Conservation (phyloP, 192 early-diverging fungal species). For the Entophlyctis luteolus region DNA sequence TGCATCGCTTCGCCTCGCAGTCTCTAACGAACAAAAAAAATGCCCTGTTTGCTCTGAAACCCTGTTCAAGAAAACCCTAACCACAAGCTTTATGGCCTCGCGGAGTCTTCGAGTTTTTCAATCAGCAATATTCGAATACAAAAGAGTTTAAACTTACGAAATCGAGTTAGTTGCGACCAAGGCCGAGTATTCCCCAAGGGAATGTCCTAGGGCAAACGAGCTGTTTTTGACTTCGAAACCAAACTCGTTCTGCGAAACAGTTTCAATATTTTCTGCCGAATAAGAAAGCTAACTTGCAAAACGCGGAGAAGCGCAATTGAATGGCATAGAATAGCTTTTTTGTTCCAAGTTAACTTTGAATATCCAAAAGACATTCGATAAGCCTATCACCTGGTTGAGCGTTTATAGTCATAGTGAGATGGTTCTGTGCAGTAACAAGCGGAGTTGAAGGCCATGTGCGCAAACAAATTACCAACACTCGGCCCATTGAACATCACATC, state of each 20-base stretch:
- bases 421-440: slow-evolving; percentile 9
- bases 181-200: slow-evolving; percentile 83
- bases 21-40: slow-evolving; percentile 34
- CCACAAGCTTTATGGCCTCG: slow-evolving; percentile 84
- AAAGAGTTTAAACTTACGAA: too few relatives aligned
- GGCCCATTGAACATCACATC: slow-evolving; percentile 86
- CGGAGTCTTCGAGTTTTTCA: slow-evolving; percentile 53
- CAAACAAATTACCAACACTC: slow-evolving; percentile 37
- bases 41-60: background rate
- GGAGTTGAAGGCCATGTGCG: background rate
- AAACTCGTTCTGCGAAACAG: slow-evolving; percentile 42
- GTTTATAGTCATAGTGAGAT: slow-evolving; percentile 63
- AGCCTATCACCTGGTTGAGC: slow-evolving; percentile 77
- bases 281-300: slow-evolving; percentile 54
- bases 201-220: slow-evolving; percentile 84
- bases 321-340: slow-evolving; percentile 76
- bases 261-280: background rate
- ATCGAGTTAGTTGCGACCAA: slow-evolving; percentile 46
- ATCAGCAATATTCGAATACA: too few relatives aligned
- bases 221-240: slow-evolving; percentile 76
- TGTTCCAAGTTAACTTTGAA: background rate
- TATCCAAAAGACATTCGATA: slow-evolving; percentile 13
- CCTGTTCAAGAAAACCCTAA: slow-evolving; percentile 27
- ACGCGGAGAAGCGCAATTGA: slow-evolving; percentile 83
- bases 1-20: slow-evolving; percentile 88